These are phyloP conservation scores for Starmerella apicola DNA, from an alignment of 805 yeast genomes.

Conservation along the genomic window DNA sequence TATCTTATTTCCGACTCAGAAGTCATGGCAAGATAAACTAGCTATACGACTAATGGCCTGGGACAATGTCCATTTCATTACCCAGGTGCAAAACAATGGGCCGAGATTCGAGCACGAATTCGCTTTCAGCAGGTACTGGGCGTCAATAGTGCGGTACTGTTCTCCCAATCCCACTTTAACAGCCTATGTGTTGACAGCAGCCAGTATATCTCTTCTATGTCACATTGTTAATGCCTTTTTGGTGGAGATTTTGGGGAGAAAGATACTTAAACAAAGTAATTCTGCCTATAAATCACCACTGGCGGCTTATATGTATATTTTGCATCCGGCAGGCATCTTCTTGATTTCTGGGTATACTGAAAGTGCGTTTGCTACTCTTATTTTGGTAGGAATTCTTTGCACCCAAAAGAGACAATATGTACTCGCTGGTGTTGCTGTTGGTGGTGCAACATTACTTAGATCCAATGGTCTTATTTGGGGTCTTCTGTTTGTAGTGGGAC, in stretches of 20 bases:
- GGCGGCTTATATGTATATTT: constrained; percentile 28
- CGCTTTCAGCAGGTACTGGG: constrained; percentile 79
- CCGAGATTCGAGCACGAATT: constrained; percentile 73
- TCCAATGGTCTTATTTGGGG: constrained; percentile 73
- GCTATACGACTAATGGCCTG: constrained; percentile 45
- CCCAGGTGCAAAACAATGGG: constrained; percentile 37
- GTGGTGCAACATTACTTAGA: constrained; percentile 49
- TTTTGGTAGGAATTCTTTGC: constrained; percentile 44
- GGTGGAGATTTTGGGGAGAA: constrained; percentile 25
- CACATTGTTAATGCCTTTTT: constrained; percentile 44
- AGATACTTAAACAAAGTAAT: too few species aligned
- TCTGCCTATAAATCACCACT: too few species aligned
- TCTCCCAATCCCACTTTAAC: constrained; percentile 4
- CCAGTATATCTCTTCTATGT: constrained; percentile 38
- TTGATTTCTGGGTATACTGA: constrained; percentile 67
- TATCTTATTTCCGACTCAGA: constrained; percentile 24
- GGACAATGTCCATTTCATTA: constrained; percentile 74
- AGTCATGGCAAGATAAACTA: constrained; percentile 4
- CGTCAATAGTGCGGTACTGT: constrained; percentile 33
- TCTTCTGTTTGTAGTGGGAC: constrained; percentile 34
- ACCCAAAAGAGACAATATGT: constrained; percentile 27
- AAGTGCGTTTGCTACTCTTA: constrained; percentile 48
- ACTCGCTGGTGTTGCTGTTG: constrained; percentile 42
- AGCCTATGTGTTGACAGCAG: constrained; percentile 35
- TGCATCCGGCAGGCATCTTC: constrained; percentile 77